phyloP scores from a whole-genome alignment of 1,139 yeast genomes.

The Scheffersomyces cryptocercus region DNA sequence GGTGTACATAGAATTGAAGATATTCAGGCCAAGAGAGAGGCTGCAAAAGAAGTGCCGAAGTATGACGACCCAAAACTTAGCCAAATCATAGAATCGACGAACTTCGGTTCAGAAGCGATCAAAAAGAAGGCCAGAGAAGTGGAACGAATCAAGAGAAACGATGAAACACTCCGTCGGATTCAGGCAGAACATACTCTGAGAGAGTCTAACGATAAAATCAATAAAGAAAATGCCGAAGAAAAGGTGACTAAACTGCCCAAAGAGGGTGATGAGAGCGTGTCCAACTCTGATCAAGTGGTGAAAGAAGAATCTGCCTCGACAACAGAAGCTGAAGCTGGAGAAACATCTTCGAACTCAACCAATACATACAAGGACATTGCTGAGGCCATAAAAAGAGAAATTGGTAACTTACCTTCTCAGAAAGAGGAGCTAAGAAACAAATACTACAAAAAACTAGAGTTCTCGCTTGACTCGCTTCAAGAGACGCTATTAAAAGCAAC shows the following conservation, averaged over 20 bases:
- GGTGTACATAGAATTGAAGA: neutral
- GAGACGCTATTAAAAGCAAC: slow-evolving; percentile 71
- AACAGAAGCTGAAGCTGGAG: slow-evolving; percentile 2
- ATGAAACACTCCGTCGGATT: neutral
- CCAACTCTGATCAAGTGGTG: slow-evolving; percentile 7
- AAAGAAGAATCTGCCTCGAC: slow-evolving; percentile 26
- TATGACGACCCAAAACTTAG: slow-evolving; percentile 17
- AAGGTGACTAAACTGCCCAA: neutral
- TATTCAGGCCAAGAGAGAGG: no score
- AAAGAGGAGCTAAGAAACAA: slow-evolving; percentile 21
- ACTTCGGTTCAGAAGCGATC: slow-evolving; percentile 17
- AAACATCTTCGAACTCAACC: slow-evolving; percentile 3
- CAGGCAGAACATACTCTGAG: slow-evolving; percentile 1
- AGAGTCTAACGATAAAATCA: neutral
- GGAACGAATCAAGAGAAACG: neutral
- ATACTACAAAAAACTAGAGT: slow-evolving; percentile 40
- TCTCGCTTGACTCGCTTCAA: slow-evolving; percentile 63
- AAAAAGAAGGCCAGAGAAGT: slow-evolving; percentile 2
- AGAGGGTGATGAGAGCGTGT: neutral
- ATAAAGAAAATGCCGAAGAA: neutral
- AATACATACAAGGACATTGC: slow-evolving; percentile 9
- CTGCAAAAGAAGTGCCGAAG: neutral
- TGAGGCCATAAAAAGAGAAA: slow-evolving; percentile 21
- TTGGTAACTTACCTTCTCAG: slow-evolving; percentile 33
- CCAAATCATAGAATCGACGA: slow-evolving; percentile 22